phyloP scores from a whole-genome alignment of 2,329 filamentous ascomycete genomes.

The Fusarium oxysporum region DNA sequence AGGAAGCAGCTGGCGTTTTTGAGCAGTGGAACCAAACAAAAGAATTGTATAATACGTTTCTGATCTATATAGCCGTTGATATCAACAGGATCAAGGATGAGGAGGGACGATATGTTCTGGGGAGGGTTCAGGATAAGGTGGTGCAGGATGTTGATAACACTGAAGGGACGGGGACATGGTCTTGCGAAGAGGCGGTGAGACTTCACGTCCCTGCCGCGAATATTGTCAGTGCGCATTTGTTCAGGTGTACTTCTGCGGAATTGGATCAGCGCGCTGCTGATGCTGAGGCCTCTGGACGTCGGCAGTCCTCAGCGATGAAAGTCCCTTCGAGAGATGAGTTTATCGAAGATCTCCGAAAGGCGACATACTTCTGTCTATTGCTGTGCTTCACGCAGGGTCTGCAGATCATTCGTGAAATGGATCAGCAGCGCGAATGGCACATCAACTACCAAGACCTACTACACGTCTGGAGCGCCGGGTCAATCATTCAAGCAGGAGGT shows the following conservation, averaged over 20 bases:
- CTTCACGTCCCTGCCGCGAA: background rate
- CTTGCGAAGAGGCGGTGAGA: slow-evolving; percentile 10
- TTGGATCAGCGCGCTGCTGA: background rate
- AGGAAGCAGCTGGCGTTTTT: background rate
- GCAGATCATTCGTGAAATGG: background rate
- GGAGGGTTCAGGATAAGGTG: background rate
- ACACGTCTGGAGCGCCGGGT: background rate
- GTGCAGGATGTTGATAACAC: background rate
- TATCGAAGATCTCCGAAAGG: background rate
- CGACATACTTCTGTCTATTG: background rate
- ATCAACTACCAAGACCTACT: background rate
- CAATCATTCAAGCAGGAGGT: background rate
- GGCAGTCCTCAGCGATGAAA: background rate
- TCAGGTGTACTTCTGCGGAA: background rate
- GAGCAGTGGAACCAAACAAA: background rate
- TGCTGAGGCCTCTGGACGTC: background rate
- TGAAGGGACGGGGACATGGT: slow-evolving; percentile 6
- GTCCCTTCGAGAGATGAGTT: rapidly evolving
- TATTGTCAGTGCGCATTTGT: slow-evolving; percentile 4
- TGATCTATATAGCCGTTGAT: background rate
- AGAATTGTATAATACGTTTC: background rate
- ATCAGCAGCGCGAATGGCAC: background rate
- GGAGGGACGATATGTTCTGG: rapidly evolving
- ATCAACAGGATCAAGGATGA: background rate
- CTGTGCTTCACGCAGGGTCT: slow-evolving; percentile 1